Conservation (phyloP, 306 rosid genomes). For the Fagus crenata region DNA sequence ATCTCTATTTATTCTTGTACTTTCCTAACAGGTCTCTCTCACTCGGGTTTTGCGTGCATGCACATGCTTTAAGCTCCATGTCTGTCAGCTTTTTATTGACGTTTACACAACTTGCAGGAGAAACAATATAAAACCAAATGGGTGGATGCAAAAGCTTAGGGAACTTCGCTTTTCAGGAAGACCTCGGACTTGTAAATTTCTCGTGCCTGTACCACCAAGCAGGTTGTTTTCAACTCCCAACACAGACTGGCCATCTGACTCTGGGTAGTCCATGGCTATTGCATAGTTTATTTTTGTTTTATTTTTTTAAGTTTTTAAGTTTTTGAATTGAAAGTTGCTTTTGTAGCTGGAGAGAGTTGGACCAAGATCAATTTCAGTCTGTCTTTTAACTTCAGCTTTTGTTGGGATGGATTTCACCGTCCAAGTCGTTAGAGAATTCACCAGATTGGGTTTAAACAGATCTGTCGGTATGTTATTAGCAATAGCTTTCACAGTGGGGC, state of each 20-base stretch:
- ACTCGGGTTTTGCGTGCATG: not conserved
- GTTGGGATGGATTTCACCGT: conserved; percentile 91
- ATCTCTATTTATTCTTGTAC: conserved; percentile 35
- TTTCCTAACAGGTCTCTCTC: conserved; percentile 41
- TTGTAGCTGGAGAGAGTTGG: conserved; percentile 77
- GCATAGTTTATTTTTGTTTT: too few relatives aligned
- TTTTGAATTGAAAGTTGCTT: too few relatives aligned
- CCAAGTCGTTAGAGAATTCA: too few relatives aligned
- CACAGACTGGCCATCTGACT: conserved; percentile 45
- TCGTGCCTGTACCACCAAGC: conserved; percentile 24
- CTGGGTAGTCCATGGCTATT: not conserved
- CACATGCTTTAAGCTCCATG: conserved; percentile 13
- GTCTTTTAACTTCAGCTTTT: conserved; percentile 87
- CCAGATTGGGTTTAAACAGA: conserved; percentile 39
- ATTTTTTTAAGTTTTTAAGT: too few relatives aligned
- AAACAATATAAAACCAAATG: conserved; percentile 28
- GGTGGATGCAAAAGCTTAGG: conserved; percentile 29
- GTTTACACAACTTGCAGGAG: conserved; percentile 44
- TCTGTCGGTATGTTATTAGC: conserved; percentile 95
- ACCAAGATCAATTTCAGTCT: conserved; percentile 85
- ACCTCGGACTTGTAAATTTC: conserved; percentile 30
- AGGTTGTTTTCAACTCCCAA: conserved; percentile 53
- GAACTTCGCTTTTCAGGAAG: conserved; percentile 31
- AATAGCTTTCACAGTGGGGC: conserved; percentile 88
- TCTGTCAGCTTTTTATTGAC: conserved; percentile 21